Evolutionary conservation across 257 asterid genomes (phyloP), one percentile per base, ranked within the genome.

Genomic region (Fraxinus americana): DNA sequence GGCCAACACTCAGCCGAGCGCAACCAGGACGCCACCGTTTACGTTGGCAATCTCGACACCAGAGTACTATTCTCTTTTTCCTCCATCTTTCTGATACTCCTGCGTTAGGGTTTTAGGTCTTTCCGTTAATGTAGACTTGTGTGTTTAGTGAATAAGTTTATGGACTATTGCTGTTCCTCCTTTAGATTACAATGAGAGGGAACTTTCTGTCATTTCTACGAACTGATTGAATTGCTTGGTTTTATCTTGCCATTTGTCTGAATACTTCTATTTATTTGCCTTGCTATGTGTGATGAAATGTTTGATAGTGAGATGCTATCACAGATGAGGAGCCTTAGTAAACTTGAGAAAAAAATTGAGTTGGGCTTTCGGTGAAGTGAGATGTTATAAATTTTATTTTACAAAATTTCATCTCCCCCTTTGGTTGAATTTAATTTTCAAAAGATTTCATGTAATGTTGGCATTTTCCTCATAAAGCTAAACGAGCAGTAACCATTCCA

Each of bases 1-100:
- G 97, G 98, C 41, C 98, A 94, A 86, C 98, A 94, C 85, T 86
- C 97, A 41, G 97, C 97, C 79, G 98, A 94, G 89, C 93, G 97
- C 80, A 94, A 94, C 90, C 97, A 94, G 77, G 97, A 92, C 73
- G 97, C 98, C 83, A 94, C 98, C 83, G 95, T 96, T 54, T 92
- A 92, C 82, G 97, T 91, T 75, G 97, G 98, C 80, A 94, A 91
- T 75, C 97, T 94, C 71, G 97, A 94, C 76, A 85, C 91, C 77
- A 92, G 88, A 73, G 97, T 89, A 85, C 48, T 38, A 7, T 36
- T 73, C 48, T 30, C 5, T 7, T 29, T 32, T 12, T 30, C 32
- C 34, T 52, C n/a, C 5, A 52, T 27, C 17, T 21, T 52, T 65
- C 27, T 66, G 4, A 16, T 45, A 34, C 19, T 36, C 7, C 61